phyloP scores from a whole-genome alignment of 345 rosid genomes.

The Acer negundo region DNA sequence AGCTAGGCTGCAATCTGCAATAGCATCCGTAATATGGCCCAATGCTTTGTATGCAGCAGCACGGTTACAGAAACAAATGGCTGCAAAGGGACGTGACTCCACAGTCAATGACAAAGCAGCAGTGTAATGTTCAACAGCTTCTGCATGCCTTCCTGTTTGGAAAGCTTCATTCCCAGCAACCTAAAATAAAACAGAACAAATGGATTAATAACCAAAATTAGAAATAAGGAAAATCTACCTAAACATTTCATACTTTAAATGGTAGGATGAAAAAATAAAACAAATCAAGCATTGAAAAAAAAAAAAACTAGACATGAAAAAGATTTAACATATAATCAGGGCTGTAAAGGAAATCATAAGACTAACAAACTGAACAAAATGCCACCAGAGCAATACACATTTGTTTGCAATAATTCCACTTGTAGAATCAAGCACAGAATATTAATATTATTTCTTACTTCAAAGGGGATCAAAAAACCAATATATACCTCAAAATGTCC shows the following conservation, averaged over 20 bases:
- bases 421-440: background rate
- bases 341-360: background rate
- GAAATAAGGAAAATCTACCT: background rate
- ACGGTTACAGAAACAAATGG: conserved; percentile 95
- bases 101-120: conserved; percentile 74
- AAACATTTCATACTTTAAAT: background rate
- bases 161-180: conserved; percentile 94
- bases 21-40: conserved; percentile 83
- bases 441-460: background rate
- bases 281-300: background rate
- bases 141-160: conserved; percentile 80
- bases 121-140: conserved; percentile 91
- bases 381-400: background rate
- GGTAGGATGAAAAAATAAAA: background rate
- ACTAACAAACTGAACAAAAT: background rate
- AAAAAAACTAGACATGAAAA: background rate
- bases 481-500: background rate
- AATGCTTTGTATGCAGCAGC: conserved; percentile 89
- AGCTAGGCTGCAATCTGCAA: conserved; percentile 97
- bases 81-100: conserved; percentile 91
- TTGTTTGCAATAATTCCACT: background rate
- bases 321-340: background rate
- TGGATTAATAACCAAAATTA: background rate
- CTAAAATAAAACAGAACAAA: conserved; percentile 36
- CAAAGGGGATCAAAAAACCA: background rate